Evolutionary conservation across 306 rosid genomes (phyloP), one percentile per base, ranked within the genome.

Genomic region (Casuarina equisetifolia): DNA sequence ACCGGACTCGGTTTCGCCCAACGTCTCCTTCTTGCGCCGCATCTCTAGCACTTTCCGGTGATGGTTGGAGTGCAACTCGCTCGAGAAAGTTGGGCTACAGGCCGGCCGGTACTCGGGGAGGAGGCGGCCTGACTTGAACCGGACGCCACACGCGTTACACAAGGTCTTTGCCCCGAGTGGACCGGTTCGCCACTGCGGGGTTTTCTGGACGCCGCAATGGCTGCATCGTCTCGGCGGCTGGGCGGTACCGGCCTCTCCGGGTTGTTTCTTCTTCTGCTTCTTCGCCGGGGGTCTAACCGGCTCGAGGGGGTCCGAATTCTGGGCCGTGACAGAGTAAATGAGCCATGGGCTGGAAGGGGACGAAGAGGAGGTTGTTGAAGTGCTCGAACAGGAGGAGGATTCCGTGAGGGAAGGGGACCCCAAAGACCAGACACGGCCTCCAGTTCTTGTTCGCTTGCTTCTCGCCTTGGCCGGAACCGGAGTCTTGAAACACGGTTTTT

Each of bases 21-120:
- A 2, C 1, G 2, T 63, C 45, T 92, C 98, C 81, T 95, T 92
- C 88, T 95, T 80, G 79, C 84, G 90, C 83, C 98, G 93, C 97
- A 95, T 95, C 85, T 95, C 98, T 50, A 95, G 78, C n/a, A 95
- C 98, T 79, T 91, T 95, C 4, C 98, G 93, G 90, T 95, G 98
- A 78, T 95, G 98, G 73, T 95, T 95, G 0, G 98, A 95, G 86
- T 95, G 98, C 75, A 92, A 48, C 55, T 87, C 92, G 52, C 78
- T 88, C 5, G 97, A 92, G 68, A 95, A 95, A 19, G 93, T 95
- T 4, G 98, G 98, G 86, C 98, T 95, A 43, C 97, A 91, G 0
- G 98, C 98, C n/a, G 98, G 98, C 53, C 98, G 78, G 6, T 95
- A 95, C 69, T 95, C 98, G 55, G 98, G 98, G 2, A 95, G 81